Evolutionary conservation across 2,329 filamentous ascomycete species (phyloP).

Genomic region (Aureobasidium musti): DNA sequence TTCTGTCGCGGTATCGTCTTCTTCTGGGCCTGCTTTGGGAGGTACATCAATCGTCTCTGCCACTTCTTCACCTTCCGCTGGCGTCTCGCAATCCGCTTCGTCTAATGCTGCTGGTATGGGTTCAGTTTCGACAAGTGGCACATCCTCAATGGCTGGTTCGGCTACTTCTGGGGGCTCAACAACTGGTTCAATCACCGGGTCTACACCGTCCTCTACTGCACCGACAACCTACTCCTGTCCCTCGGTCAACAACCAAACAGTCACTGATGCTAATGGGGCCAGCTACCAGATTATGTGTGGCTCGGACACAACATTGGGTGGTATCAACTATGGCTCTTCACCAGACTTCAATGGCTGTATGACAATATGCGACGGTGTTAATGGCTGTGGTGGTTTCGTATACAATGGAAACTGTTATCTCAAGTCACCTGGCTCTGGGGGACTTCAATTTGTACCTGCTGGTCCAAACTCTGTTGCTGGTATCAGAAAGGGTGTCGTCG

Average conservation of each 20-base stretch:
- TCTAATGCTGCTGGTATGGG: too few relatives aligned
- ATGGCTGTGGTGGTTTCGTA: conserved; percentile 33
- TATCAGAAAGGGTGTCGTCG: background rate
- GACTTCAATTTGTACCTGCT: background rate
- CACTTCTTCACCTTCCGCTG: too few relatives aligned
- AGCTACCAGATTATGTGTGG: conserved; percentile 19
- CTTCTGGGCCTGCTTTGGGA: background rate
- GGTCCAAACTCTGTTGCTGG: background rate
- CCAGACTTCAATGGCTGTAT: conserved; percentile 33
- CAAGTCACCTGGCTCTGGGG: background rate
- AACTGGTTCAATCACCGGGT: background rate
- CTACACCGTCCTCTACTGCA: background rate
- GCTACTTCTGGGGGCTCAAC: too few relatives aligned
- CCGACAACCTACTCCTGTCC: conserved; percentile 26
- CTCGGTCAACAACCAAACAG: background rate
- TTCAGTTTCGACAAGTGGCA: too few relatives aligned
- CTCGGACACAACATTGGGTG: conserved; percentile 4
- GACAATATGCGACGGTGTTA: conserved; percentile 31
- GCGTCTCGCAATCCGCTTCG: too few relatives aligned
- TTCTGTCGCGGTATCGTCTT: background rate
- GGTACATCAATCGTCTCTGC: background rate
- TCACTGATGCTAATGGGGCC: conserved; percentile 13
- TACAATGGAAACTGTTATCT: conserved; percentile 30
- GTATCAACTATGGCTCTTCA: background rate
- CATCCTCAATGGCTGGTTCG: too few relatives aligned